Base-by-base conservation (phyloP, 768 basidiomycete species). In the Pleurotus pulmonarius region DNA sequence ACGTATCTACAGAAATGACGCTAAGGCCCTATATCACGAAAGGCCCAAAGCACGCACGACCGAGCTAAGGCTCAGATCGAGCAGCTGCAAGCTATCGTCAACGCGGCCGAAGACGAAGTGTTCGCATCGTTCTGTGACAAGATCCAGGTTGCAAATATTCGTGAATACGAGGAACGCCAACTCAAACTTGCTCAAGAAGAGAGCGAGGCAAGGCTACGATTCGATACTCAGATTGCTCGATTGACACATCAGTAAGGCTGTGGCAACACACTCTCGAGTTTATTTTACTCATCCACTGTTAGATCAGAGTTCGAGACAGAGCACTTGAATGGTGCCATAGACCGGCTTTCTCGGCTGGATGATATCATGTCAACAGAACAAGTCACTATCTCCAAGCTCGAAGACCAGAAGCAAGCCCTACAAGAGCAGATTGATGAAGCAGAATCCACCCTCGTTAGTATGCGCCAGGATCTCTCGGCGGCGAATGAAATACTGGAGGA, bases 91-190 rank as follows among this genome's bases (percentile, higher is more conserved):
- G 67, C 72, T 3, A 76, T 78, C 3, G 77, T 98, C 63, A 80
- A 94, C 60, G 76, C 73, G 5, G 93, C 90, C 0, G 97, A 98
- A 66, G 91, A 93, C 64, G 74, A 74, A 2, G 73, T 95, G 11
- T 98, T 95, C 65, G 74, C 70, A 1, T 69, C 72, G 3, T 98
- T 99, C 73, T 98, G 95, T 66, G 67, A 71, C 38, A 81, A 83
- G 61, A 94, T 98, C 61, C 81, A 84, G 8, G 87, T 97, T 5
- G 68, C 73, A 13, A 86, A 86, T 70, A 93, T 99, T 60, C 84
- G 95, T 24, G 92, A 95, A 62, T 99, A 95, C 67, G 96, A 98
- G 70, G 90, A 93, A 66, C 84, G 89, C 18, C 93, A 96, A 65
- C 75, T 98, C 26, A 90, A 88, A 68, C 82, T 91, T 20, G 92